Conservation (phyloP, 2,329 filamentous ascomycete genomes). For the Neonectria ditissima region DNA sequence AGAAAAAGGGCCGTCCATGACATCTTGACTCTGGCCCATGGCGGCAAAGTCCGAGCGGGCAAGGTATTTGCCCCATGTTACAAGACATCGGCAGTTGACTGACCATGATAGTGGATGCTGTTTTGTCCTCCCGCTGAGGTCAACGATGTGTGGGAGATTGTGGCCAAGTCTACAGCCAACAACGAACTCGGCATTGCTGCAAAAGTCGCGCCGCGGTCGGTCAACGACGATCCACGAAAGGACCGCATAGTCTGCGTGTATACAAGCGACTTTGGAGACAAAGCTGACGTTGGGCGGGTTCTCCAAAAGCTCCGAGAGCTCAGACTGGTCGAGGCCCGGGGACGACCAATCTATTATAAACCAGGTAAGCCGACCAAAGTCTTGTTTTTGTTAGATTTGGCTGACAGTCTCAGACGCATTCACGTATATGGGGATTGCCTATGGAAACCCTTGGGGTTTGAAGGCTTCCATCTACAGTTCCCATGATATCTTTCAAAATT, state of each 20-base stretch:
- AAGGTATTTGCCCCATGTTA: conserved; percentile 63
- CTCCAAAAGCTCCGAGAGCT: conserved; percentile 71
- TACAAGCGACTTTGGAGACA: conserved; percentile 79
- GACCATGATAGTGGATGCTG: conserved; percentile 75
- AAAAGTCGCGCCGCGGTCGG: conserved; percentile 74
- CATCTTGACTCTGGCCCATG: conserved; percentile 71
- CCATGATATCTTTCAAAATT: conserved; percentile 50
- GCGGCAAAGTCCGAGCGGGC: conserved; percentile 69
- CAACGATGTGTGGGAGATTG: conserved; percentile 71
- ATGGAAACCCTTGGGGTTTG: conserved; percentile 71
- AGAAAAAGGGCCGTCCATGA: conserved; percentile 62
- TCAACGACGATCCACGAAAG: conserved; percentile 52
- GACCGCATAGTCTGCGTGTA: conserved; percentile 80
- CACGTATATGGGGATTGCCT: conserved; percentile 73
- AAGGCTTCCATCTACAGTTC: conserved; percentile 69
- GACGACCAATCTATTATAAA: conserved; percentile 80
- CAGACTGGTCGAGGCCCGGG: conserved; percentile 64
- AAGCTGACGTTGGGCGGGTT: conserved; percentile 75
- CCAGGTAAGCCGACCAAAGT: conserved; percentile 64
- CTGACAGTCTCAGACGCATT: conserved; percentile 67
- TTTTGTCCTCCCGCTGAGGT: conserved; percentile 69
- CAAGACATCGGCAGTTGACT: conserved; percentile 37
- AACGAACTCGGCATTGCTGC: conserved; percentile 78
- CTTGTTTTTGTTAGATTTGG: conserved; percentile 7
- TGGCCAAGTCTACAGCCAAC: conserved; percentile 75